These are phyloP conservation scores for Fusarium falciforme DNA, from an alignment of 2,329 filamentous ascomycete genomes.

Conservation along the genomic window DNA sequence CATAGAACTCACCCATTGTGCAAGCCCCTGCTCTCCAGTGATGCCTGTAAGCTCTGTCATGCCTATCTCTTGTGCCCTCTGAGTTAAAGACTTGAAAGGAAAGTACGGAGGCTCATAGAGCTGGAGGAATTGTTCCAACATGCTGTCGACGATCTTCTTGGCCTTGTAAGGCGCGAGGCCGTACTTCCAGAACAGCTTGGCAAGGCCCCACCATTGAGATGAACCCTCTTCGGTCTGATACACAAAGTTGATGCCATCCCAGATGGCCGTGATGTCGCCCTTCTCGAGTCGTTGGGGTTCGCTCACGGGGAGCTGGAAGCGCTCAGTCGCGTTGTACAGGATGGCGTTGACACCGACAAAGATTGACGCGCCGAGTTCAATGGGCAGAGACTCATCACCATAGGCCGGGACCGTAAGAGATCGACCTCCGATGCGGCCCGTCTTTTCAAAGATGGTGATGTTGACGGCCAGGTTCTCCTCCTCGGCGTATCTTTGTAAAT, in stretches of 20 bases:
- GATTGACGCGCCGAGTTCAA: constrained; percentile 92
- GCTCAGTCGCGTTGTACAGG: constrained; percentile 76
- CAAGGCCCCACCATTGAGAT: constrained; percentile 82
- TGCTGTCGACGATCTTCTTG: constrained; percentile 76
- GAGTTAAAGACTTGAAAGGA: constrained; percentile 82
- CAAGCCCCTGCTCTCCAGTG: constrained; percentile 80
- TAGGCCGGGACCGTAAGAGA: constrained; percentile 86
- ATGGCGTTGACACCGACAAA: constrained; percentile 90
- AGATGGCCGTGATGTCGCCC: constrained; percentile 77
- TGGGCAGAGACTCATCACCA: constrained; percentile 71
- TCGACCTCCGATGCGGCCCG: constrained; percentile 82
- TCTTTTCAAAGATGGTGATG: constrained; percentile 89
- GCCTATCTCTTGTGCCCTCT: constrained; percentile 74
- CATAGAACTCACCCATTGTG: constrained; percentile 61
- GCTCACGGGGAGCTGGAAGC: constrained; percentile 75
- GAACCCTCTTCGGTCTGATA: constrained; percentile 70
- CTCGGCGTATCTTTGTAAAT: constrained; percentile 78
- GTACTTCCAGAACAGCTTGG: constrained; percentile 87
- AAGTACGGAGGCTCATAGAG: constrained; percentile 87
- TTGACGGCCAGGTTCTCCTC: constrained; percentile 72
- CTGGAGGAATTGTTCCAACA: constrained; percentile 78
- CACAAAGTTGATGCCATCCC: constrained; percentile 83
- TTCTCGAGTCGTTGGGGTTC: constrained; percentile 58
- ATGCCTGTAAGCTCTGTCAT: constrained; percentile 73
- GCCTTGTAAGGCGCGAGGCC: constrained; percentile 81